A percentile compares a stretch with the other conserved stretches of the same genome.
phyloP scores from a whole-genome alignment of 2,329 filamentous ascomycete genomes.

The Exserohilum turcica region DNA sequence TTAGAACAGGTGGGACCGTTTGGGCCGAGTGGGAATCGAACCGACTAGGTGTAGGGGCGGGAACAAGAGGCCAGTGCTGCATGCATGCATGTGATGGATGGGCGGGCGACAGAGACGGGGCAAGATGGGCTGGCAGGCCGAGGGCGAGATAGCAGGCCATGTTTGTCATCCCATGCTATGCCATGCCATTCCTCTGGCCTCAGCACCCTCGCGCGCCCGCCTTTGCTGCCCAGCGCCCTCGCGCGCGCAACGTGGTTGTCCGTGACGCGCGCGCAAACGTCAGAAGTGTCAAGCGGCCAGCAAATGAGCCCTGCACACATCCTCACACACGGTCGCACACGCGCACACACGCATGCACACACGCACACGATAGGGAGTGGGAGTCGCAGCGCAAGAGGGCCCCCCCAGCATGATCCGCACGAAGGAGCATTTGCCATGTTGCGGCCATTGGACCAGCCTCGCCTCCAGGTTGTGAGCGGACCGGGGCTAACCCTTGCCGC shows the following conservation, averaged over 20 bases:
- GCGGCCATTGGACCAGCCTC: conserved; percentile 15
- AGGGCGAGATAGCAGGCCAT: neutral
- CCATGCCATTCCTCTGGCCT: too few relatives aligned
- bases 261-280: neutral
- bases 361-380: too few relatives aligned
- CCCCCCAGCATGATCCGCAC: conserved; percentile 12
- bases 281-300: neutral
- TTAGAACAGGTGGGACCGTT: conserved; percentile 3
- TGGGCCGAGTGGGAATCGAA: conserved; percentile 1
- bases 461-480: conserved; percentile 9
- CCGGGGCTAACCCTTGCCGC: conserved; percentile 14
- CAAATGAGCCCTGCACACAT: conserved; percentile 1
- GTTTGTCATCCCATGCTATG: too few relatives aligned
- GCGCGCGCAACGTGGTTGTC: neutral
- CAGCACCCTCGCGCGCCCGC: too few relatives aligned
- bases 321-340: too few relatives aligned
- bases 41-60: neutral
- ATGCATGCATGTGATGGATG: conserved; percentile 2
- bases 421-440: conserved; percentile 14
- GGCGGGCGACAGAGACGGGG: too few relatives aligned
- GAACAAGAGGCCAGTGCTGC: neutral
- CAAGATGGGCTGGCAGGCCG: conserved; percentile 1
- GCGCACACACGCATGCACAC: too few relatives aligned
- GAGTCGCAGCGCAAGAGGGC: too few relatives aligned
- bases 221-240: too few relatives aligned